A percentile compares a stretch with the other conserved stretches of the same genome.
These are phyloP conservation scores for Trametes polyzona DNA, from an alignment of 1,284 basidiomycete genomes.

Conservation along the genomic window DNA sequence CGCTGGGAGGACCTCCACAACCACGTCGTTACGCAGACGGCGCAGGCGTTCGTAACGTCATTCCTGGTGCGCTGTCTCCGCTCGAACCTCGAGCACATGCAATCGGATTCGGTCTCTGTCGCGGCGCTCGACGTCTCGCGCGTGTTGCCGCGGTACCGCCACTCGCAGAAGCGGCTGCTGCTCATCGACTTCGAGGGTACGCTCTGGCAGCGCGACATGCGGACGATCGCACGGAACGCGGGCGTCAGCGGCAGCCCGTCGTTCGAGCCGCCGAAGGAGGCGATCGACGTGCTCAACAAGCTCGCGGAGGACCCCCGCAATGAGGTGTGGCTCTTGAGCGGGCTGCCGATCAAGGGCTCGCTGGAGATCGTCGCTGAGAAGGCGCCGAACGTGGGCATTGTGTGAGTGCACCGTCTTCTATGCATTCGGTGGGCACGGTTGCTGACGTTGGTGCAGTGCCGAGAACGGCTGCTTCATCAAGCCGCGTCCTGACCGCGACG, in stretches of 20 bases:
- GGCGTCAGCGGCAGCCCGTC: slow-evolving; percentile 21
- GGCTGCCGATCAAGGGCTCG: slow-evolving; percentile 64
- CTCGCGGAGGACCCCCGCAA: slow-evolving; percentile 70
- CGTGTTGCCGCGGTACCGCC: slow-evolving; percentile 63
- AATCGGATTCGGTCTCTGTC: slow-evolving; percentile 42
- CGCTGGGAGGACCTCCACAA: slow-evolving; percentile 88
- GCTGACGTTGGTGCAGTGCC: slow-evolving; percentile 48
- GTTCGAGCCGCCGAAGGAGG: slow-evolving; percentile 57
- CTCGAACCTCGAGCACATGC: slow-evolving; percentile 67
- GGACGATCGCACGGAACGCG: slow-evolving; percentile 40
- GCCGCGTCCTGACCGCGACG: slow-evolving; percentile 47
- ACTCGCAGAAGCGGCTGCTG: slow-evolving; percentile 67
- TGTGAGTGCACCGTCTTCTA: slow-evolving; percentile 49
- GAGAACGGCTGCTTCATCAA: slow-evolving; percentile 90
- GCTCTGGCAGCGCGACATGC: slow-evolving; percentile 64
- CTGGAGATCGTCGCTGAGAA: slow-evolving; percentile 65
- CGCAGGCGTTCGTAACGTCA: slow-evolving; percentile 81
- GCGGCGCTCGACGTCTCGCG: slow-evolving; percentile 54
- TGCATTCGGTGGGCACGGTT: neutral
- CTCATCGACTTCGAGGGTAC: slow-evolving; percentile 84
- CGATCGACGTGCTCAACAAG: slow-evolving; percentile 59
- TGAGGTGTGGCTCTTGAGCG: slow-evolving; percentile 84
- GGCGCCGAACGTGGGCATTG: slow-evolving; percentile 75
- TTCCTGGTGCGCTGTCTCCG: slow-evolving; percentile 78
- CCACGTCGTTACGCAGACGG: slow-evolving; percentile 87